Percentiles rank a stretch among this genome's conserved stretches.
phyloP scores from a whole-genome alignment of 306 rosid species.

The Abrus pulchellus region DNA sequence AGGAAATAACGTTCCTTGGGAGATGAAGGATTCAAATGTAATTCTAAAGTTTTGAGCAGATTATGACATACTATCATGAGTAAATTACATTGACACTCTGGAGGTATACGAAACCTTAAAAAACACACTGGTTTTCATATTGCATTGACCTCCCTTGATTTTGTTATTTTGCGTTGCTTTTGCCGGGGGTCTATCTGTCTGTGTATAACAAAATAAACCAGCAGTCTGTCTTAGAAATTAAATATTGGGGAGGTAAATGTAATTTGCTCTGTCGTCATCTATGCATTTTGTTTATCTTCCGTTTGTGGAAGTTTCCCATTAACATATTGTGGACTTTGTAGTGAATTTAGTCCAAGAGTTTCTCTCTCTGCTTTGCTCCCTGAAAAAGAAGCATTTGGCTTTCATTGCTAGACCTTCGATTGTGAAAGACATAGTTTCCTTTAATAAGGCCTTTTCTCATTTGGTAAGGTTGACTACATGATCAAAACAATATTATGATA shows the following conservation, averaged over 20 bases:
- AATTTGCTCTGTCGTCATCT: neutral
- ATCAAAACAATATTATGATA: no score
- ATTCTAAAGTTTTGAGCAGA: neutral
- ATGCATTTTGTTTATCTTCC: neutral
- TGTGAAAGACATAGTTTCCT: no score
- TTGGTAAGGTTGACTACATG: no score
- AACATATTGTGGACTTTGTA: neutral
- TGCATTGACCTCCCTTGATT: neutral
- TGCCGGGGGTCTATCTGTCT: neutral
- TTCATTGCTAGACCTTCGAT: neutral
- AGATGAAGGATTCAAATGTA: conserved; percentile 7
- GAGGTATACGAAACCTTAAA: neutral
- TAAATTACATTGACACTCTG: neutral
- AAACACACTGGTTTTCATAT: neutral
- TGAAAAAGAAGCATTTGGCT: neutral
- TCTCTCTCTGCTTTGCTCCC: neutral
- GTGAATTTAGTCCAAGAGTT: neutral
- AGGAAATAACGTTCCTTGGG: neutral
- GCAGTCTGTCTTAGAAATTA: neutral
- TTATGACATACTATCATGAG: neutral
- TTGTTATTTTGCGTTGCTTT: neutral
- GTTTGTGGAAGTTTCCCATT: neutral
- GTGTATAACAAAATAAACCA: neutral
- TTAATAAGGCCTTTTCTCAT: no score
- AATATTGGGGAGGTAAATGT: neutral